phyloP scores from a whole-genome alignment of 805 yeast species.

The Candida dajiaensis region DNA sequence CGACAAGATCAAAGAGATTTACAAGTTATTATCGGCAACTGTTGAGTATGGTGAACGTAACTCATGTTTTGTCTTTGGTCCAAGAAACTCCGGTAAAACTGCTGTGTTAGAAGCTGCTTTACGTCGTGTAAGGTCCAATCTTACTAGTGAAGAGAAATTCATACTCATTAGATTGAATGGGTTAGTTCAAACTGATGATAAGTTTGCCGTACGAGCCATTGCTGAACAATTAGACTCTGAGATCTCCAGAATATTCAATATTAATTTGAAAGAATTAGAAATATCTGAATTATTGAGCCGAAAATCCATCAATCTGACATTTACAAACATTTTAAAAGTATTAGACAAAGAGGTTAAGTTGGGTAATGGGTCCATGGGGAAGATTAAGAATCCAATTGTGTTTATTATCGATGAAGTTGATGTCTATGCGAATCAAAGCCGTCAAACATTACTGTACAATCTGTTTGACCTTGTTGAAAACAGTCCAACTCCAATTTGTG shows the following conservation, averaged over 20 bases:
- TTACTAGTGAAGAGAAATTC: conserved; percentile 42
- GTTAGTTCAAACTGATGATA: conserved; percentile 65
- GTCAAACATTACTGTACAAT: conserved; percentile 83
- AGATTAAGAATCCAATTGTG: conserved; percentile 44
- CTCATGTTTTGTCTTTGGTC: conserved; percentile 76
- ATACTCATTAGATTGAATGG: conserved; percentile 67
- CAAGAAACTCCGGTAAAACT: conserved; percentile 74
- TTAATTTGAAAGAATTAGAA: conserved; percentile 19
- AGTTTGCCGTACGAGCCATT: conserved; percentile 74
- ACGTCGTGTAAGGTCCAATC: conserved; percentile 18
- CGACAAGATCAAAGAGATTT: conserved; percentile 41
- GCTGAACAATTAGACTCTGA: conserved; percentile 72
- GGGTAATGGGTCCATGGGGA: conserved; percentile 6
- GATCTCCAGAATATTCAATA: conserved; percentile 27
- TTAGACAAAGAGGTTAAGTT: conserved; percentile 34
- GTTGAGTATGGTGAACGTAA: conserved; percentile 69
- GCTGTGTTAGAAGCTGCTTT: conserved; percentile 55
- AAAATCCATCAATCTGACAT: conserved; percentile 53
- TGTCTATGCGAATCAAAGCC: conserved; percentile 58
- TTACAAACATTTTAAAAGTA: conserved; percentile 48
- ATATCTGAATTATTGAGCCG: conserved; percentile 36
- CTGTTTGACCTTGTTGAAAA: conserved; percentile 80
- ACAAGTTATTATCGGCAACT: conserved; percentile 55
- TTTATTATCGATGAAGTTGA: conserved; percentile 86
- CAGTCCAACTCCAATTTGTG: conserved; percentile 65